A percentile compares a stretch with the other conserved stretches of the same genome.
Evolutionary conservation across 106 monocot genomes (phyloP).

Genomic region (Chionographis japonica): DNA sequence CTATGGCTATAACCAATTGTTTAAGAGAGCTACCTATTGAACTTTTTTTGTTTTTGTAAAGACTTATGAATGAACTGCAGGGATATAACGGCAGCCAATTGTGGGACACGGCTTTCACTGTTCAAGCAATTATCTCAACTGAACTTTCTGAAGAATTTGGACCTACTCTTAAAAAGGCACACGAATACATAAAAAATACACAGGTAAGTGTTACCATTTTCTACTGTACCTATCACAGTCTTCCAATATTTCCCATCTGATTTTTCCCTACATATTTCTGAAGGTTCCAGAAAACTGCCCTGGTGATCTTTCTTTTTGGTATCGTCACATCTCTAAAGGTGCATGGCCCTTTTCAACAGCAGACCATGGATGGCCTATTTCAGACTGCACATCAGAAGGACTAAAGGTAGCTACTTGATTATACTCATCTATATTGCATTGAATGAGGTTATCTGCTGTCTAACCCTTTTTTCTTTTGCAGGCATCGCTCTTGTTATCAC

Average conservation of each 20-base stretch:
- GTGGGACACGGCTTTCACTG: constrained; percentile 84
- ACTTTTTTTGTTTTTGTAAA: neutral
- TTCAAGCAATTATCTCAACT: constrained; percentile 80
- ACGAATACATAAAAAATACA: constrained; percentile 64
- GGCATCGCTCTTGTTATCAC: constrained; percentile 66
- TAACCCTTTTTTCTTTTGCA: constrained; percentile 23
- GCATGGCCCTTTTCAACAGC: constrained; percentile 88
- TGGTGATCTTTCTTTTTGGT: constrained; percentile 53
- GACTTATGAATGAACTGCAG: constrained; percentile 9
- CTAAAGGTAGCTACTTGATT: constrained; percentile 39
- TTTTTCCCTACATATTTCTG: constrained; percentile 1
- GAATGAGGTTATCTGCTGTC: neutral
- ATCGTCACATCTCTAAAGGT: constrained; percentile 89
- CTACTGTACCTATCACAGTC: neutral
- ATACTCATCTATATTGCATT: neutral
- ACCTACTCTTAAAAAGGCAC: constrained; percentile 49
- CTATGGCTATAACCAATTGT: too few relatives aligned
- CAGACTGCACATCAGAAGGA: constrained; percentile 88
- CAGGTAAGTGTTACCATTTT: constrained; percentile 43
- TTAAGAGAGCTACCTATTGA: neutral
- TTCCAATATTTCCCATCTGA: neutral
- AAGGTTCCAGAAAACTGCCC: constrained; percentile 70
- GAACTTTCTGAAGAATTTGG: constrained; percentile 64
- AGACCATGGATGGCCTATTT: constrained; percentile 90
- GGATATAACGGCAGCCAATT: constrained; percentile 87